Conservation (phyloP, 495 filamentous ascomycete genomes). For the Talaromyces trachyspermus region DNA sequence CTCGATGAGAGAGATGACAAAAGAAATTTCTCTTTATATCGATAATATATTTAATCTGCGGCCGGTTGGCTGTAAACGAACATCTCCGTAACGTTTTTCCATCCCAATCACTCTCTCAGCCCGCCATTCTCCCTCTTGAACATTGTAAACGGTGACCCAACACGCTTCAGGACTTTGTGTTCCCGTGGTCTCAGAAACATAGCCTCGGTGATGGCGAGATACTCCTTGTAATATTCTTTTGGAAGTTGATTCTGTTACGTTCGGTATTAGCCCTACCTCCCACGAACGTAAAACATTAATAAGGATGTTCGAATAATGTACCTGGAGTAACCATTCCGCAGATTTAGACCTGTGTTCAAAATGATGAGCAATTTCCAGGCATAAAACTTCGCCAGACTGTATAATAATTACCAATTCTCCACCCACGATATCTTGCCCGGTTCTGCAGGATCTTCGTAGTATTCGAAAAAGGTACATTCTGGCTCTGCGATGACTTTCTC, state of each 20-base stretch:
- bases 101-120: not conserved
- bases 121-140: constrained; percentile 17
- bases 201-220: constrained; percentile 36
- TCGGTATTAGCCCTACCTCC: constrained; percentile 6
- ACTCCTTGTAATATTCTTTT: constrained; percentile 45
- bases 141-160: constrained; percentile 26
- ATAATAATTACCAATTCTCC: constrained; percentile 34
- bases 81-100: too few species aligned
- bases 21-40: too few species aligned
- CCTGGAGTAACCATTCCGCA: constrained; percentile 33
- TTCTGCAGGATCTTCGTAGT: constrained; percentile 32
- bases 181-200: constrained; percentile 43
- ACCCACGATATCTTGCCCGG: constrained; percentile 39
- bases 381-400: not conserved
- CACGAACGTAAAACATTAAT: not conserved
- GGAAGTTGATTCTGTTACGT: constrained; percentile 34
- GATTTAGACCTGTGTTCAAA: constrained; percentile 22
- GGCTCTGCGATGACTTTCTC: constrained; percentile 36
- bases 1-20: too few species aligned
- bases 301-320: constrained; percentile 9
- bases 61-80: too few species aligned
- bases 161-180: constrained; percentile 26
- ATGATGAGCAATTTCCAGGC: constrained; percentile 5
- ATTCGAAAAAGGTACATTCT: constrained; percentile 42
- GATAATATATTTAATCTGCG: too few species aligned